Base-by-base conservation (phyloP, 129 eudicot genomes). In the Deinandra increscens region DNA sequence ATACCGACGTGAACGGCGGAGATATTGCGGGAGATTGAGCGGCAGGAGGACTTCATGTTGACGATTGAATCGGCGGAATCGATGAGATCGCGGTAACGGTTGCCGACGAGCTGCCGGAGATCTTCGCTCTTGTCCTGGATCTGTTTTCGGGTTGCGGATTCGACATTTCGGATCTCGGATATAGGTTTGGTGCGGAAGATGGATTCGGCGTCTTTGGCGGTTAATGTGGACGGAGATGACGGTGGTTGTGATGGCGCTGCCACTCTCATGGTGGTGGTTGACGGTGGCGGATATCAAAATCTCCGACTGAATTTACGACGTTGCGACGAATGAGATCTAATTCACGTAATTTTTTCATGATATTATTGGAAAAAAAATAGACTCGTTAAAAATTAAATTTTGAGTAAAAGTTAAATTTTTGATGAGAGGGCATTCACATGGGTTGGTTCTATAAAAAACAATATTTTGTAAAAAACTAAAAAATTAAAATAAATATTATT, bases 71-170 rank as follows among this genome's bases (percentile, higher is more conserved):
- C 98, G 10, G 98, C 98, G 33, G 98, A 93, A 60, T 93, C 97
- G 72, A 93, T 93, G 37, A 93, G 90, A 78, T 93, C 98, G 0
- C 97, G 91, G 71, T 93, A 93, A 13, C 98, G 92, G 26, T 75
- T 89, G 17, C 98, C 98, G 62, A 93, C 89, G n/a, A 93, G 83
- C 60, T 89, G 98, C 33, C 98, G 95, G 69, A 93, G 97, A 82
- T 89, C 97, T 78, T 87, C 87, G 79, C 89, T 86, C 80, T 89
- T 93, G 23, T 83, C 89, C 7, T 78, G 81, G 92, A 89, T 93
- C 86, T 89, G 95, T 18, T 80, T 84, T 39, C 95, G 74, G 39
- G 95, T 89, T 62, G 87, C 65, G 14, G 88, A 53, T 69, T 87
- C 97, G 18, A 85, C 75, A 18, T 73, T 80, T 51, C 97, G 86